Conservation (phyloP, 2,329 filamentous ascomycete genomes). For the Davidsoniella australis region DNA sequence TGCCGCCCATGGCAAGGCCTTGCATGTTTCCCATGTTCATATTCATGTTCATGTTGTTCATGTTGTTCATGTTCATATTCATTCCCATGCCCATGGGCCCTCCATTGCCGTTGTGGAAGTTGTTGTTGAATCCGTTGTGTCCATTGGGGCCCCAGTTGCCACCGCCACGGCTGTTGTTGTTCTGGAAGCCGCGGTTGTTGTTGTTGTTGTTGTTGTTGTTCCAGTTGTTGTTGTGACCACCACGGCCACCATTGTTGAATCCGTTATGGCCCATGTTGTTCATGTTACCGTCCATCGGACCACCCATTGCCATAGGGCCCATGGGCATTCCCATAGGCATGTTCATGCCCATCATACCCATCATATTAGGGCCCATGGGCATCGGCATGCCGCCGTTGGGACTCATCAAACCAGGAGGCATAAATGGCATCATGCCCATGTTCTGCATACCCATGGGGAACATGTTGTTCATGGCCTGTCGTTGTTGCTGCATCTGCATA, state of each 20-base stretch:
- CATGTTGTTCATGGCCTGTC: constrained; percentile 29
- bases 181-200: constrained; percentile 3
- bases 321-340: constrained; percentile 9
- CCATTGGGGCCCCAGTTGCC: constrained; percentile 3
- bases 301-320: constrained; percentile 5
- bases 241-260: constrained; percentile 13
- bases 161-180: constrained; percentile 17
- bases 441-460: constrained; percentile 24
- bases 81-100: neutral
- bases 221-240: constrained; percentile 9
- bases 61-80: constrained; percentile 14
- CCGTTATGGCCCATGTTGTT: constrained; percentile 10
- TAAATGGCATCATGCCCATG: constrained; percentile 22
- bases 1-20: constrained; percentile 17
- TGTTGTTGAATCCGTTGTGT: constrained; percentile 17
- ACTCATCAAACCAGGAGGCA: constrained; percentile 12
- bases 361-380: constrained; percentile 17
- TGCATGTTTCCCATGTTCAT: constrained; percentile 21
- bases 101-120: neutral
- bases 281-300: constrained; percentile 1
- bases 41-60: constrained; percentile 20
- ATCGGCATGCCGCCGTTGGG: constrained; percentile 13
- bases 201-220: constrained; percentile 14
- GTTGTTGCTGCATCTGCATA: constrained; percentile 40
- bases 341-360: constrained; percentile 23